Evolutionary conservation across 768 basidiomycete genomes (phyloP).

Genomic region (Trametopsis cervina): DNA sequence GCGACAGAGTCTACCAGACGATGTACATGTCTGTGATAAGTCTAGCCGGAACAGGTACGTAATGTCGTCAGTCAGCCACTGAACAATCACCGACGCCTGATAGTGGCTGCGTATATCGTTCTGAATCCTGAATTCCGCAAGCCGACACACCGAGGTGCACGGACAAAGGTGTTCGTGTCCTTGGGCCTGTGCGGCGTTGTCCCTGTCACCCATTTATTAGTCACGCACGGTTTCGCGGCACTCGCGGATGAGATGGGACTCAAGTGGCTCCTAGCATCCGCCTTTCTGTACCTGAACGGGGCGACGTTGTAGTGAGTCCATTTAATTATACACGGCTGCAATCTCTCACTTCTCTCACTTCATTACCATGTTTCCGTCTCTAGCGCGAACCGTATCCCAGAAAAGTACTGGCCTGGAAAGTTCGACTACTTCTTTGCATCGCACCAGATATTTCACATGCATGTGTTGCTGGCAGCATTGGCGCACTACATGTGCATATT

Average conservation of each 20-base stretch:
- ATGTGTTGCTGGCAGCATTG: slow-evolving; percentile 67
- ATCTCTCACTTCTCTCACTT: not conserved
- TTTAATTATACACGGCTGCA: not conserved
- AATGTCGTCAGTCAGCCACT: slow-evolving; percentile 5
- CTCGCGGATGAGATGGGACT: slow-evolving; percentile 61
- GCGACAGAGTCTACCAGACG: slow-evolving; percentile 44
- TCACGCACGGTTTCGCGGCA: slow-evolving; percentile 48
- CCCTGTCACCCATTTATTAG: slow-evolving; percentile 60
- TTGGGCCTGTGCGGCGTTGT: slow-evolving; percentile 66
- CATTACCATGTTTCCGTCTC: slow-evolving; percentile 15
- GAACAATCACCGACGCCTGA: not conserved
- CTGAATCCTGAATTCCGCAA: slow-evolving; percentile 73
- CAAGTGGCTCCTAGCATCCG: slow-evolving; percentile 62
- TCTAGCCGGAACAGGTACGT: slow-evolving; percentile 47
- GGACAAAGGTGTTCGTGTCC: slow-evolving; percentile 73
- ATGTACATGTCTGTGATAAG: slow-evolving; percentile 49
- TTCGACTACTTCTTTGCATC: slow-evolving; percentile 78
- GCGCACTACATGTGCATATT: slow-evolving; percentile 56
- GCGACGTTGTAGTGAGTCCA: slow-evolving; percentile 72
- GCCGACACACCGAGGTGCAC: slow-evolving; percentile 65
- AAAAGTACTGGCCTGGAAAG: slow-evolving; percentile 62
- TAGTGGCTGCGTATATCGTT: slow-evolving; percentile 69
- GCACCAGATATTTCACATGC: slow-evolving; percentile 87
- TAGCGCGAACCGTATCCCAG: slow-evolving; percentile 82
- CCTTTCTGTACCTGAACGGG: slow-evolving; percentile 69